These are phyloP conservation scores for Schizophyllum amplum DNA, from an alignment of 1,284 basidiomycete genomes.

Conservation along the genomic window DNA sequence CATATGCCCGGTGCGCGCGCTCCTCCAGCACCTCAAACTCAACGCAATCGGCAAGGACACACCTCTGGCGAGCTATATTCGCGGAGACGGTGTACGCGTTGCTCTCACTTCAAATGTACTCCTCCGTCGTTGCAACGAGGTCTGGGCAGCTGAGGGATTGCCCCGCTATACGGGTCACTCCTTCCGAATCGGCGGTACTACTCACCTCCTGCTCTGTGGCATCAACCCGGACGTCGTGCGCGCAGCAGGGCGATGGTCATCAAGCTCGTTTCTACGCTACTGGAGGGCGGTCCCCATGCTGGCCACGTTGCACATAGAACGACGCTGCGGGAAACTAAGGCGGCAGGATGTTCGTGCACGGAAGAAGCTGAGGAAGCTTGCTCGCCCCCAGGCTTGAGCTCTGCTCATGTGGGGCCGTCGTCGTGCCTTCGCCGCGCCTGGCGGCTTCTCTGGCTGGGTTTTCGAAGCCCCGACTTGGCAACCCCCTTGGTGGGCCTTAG, in stretches of 20 bases:
- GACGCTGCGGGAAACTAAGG: too few species aligned
- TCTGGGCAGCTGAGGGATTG: slow-evolving; percentile 16
- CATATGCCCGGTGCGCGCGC: too few species aligned
- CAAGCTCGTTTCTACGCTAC: slow-evolving; percentile 1
- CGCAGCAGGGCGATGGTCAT: slow-evolving; percentile 2
- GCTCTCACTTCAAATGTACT: slow-evolving; percentile 8
- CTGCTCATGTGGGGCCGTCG: too few species aligned
- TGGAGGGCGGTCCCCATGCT: neutral
- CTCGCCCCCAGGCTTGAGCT: too few species aligned
- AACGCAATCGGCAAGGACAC: too few species aligned
- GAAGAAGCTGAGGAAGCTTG: too few species aligned
- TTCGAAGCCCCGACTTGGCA: too few species aligned
- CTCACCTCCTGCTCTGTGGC: neutral
- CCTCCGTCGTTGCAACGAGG: slow-evolving; percentile 17
- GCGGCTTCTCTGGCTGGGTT: too few species aligned
- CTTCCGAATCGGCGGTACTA: slow-evolving; percentile 5
- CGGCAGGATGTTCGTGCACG: too few species aligned
- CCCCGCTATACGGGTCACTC: slow-evolving; percentile 8
- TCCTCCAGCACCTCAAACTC: too few species aligned
- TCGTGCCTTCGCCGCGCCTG: too few species aligned
- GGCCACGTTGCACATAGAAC: neutral
- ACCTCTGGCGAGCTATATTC: neutral
- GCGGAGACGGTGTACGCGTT: neutral
- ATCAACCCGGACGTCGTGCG: slow-evolving; percentile 1
- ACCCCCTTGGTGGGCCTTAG: too few species aligned